Conservation (phyloP, 75 land plant genomes). For the Chamaecyparis obtusa region DNA sequence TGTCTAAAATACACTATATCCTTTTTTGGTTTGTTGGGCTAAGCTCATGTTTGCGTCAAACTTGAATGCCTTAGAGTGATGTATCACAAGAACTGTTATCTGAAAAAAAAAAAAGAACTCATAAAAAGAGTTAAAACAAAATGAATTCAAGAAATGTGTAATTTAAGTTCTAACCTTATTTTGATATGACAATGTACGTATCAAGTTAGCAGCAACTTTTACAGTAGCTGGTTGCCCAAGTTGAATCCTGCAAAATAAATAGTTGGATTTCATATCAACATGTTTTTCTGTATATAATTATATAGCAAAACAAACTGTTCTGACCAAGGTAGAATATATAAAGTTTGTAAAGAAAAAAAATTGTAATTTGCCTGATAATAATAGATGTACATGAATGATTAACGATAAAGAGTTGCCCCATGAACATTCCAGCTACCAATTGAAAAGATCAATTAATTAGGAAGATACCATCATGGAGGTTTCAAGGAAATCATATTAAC, state of each 20-base stretch:
- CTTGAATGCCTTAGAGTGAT: not conserved
- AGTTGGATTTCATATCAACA: constrained; percentile 2
- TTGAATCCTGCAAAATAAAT: constrained; percentile 62
- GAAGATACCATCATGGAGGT: not conserved
- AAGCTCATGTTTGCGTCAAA: not conserved
- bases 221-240: constrained; percentile 95
- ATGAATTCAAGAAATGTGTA: not conserved
- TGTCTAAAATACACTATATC: not conserved
- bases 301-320: not conserved
- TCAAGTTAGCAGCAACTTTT: constrained; percentile 85
- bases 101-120: not conserved
- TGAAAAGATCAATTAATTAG: not conserved
- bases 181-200: constrained; percentile 65
- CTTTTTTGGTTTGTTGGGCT: not conserved
- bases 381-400: not conserved
- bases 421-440: not conserved
- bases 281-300: constrained; percentile 2
- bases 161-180: constrained; percentile 66
- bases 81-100: not conserved
- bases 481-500: not conserved
- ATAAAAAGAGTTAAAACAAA: not conserved
- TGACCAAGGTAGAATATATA: not conserved
- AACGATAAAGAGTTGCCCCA: not conserved
- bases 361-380: not conserved
- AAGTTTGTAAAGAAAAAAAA: not conserved